Conservation (phyloP, 805 yeast species). For the Candida michaelii region DNA sequence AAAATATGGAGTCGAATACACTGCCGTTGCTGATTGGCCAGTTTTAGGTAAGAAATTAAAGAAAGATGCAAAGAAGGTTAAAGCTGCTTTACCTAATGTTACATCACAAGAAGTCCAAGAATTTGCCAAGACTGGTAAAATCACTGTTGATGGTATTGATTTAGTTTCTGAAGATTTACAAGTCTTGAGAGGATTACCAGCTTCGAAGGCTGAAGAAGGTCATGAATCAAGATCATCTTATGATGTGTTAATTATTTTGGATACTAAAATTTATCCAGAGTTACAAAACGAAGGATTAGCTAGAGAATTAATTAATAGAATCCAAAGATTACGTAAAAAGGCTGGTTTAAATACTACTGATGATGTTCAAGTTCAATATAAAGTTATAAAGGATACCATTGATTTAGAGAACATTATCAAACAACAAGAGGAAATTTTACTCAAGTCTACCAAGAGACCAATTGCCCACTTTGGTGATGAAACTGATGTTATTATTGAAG, state of each 20-base stretch:
- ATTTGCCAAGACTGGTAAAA: constrained; percentile 68
- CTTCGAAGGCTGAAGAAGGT: constrained; percentile 59
- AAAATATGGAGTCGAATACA: constrained; percentile 87
- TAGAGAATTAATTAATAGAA: constrained; percentile 94
- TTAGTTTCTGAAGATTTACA: constrained; percentile 85
- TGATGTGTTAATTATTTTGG: constrained; percentile 87
- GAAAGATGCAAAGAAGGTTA: constrained; percentile 90
- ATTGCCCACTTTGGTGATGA: constrained; percentile 47
- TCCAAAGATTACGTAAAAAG: constrained; percentile 96
- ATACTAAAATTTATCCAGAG: constrained; percentile 83
- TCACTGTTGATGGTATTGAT: constrained; percentile 86
- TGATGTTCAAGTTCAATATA: constrained; percentile 85
- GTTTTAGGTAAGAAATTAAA: constrained; percentile 95
- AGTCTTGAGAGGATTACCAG: constrained; percentile 87
- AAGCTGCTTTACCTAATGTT: constrained; percentile 84
- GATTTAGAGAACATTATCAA: constrained; percentile 60
- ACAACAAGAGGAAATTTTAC: constrained; percentile 64
- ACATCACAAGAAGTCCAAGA: constrained; percentile 80
- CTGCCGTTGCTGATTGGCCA: constrained; percentile 98
- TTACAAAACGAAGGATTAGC: constrained; percentile 92
- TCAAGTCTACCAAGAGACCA: constrained; percentile 74
- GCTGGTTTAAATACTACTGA: constrained; percentile 93
- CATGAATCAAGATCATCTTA: constrained; percentile 85
- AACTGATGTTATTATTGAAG: constrained; percentile 69
- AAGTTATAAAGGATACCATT: constrained; percentile 63